Base-by-base conservation (phyloP, 176 grass and related monocot species). In the Chrysopogon serrulatus region DNA sequence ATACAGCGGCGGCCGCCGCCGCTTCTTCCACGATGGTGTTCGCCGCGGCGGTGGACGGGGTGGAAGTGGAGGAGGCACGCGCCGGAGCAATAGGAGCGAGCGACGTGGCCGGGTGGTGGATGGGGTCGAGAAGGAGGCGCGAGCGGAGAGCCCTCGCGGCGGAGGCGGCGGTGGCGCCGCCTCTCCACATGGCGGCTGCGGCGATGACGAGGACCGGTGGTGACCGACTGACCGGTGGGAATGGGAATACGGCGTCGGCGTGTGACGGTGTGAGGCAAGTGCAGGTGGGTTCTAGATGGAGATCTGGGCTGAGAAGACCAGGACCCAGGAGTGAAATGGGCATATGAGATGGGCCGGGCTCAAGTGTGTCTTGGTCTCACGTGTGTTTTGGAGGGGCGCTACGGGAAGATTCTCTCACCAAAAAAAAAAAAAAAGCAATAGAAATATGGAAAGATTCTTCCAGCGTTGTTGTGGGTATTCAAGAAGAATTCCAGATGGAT, bases 101-200 rank as follows among this genome's bases (percentile, higher is more conserved):
- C 45, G 62, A 44, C n/a, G 37, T 12, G 30, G 11, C 47, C 2
- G 33, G 64, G 31, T 32, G 16, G 35, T 53, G 57, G 40, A 27
- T 47, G 8, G 61, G 61, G 26, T 68, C 70, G 5, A 36, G 21
- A 42, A 92, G 28, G 18, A 90, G 33, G 54, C 78, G 73, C 34
- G 73, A 90, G 65, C 73, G 63, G 79, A 92, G 70, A 33, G 74
- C 79, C 79, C 87, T 89, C 28, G 69, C 66, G 62, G 74, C 68
- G 8, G 33, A 85, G 78, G 74, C 83, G 27, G 78, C 78, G 39
- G 83, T 64, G 14, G 71, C 40, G 71, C 62, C 64, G 78, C 87
- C 79, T 78, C 86, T 89, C 90, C 90, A 89, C 90, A 92, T 92
- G 42, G 74, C 41, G 86, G 65, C 82, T 57, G 5, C 33, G 68